Evolutionary conservation across 1,139 yeast species (phyloP).

Genomic region (Candida sp.): DNA sequence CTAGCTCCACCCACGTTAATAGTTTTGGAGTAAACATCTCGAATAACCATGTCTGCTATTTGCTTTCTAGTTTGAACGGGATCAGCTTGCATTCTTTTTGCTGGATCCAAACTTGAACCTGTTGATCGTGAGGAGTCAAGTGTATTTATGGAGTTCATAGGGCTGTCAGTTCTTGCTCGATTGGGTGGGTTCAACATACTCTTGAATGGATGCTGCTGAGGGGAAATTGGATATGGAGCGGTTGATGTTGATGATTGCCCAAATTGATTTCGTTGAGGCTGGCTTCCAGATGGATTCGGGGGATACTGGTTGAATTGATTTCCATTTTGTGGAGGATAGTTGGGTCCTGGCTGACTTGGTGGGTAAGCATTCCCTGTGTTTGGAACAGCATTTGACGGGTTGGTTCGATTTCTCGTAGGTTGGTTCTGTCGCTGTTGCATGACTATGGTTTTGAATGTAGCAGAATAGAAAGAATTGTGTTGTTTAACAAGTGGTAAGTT

Average conservation of each 20-base stretch:
- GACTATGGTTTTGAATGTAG: no score
- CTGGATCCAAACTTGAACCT: neutral
- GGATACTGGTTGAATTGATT: neutral
- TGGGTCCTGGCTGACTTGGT: neutral
- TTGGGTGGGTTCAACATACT: neutral
- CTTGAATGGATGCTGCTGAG: neutral
- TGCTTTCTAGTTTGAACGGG: neutral
- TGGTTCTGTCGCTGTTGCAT: constrained; percentile 1
- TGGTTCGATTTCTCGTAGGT: neutral
- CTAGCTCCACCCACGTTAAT: constrained; percentile 19
- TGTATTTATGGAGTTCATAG: constrained; percentile 1
- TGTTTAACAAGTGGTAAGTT: no score
- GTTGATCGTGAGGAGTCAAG: neutral
- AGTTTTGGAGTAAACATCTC: constrained; percentile 25
- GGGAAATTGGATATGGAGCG: neutral
- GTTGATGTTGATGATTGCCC: neutral
- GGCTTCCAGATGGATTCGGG: neutral
- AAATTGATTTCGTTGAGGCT: neutral
- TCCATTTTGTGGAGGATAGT: neutral
- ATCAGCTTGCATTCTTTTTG: neutral
- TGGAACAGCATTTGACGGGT: neutral
- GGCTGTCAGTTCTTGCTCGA: neutral
- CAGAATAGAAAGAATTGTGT: no score
- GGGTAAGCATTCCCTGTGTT: neutral
- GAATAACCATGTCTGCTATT: constrained; percentile 19